Evolutionary conservation across 345 rosid species (phyloP).

Genomic region (Populus ilicifolia): DNA sequence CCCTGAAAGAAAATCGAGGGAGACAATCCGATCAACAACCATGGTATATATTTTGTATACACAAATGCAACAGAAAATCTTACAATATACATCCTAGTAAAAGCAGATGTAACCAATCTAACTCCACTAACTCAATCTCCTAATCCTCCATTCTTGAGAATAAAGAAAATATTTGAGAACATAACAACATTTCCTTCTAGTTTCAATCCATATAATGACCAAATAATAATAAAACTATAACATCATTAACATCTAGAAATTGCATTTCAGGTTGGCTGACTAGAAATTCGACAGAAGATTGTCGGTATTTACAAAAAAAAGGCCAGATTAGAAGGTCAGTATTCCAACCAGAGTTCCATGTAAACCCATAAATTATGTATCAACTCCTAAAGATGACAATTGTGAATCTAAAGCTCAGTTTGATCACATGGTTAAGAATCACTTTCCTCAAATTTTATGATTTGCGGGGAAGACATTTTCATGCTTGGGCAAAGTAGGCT

Average conservation of each 20-base stretch:
- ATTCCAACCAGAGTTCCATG: not conserved
- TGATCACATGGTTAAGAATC: not conserved
- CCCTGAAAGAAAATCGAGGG: constrained; percentile 27
- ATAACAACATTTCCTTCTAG: not conserved
- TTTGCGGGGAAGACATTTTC: not conserved
- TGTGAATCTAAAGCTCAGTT: not conserved
- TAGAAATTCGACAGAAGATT: not conserved
- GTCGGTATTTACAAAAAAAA: too few species aligned
- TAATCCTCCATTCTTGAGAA: not conserved
- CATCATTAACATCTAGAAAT: not conserved
- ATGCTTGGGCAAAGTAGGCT: too few species aligned
- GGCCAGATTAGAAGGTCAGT: not conserved
- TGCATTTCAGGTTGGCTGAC: not conserved
- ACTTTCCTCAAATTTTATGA: not conserved
- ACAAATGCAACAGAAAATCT: not conserved
- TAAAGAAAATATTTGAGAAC: not conserved
- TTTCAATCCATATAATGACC: not conserved
- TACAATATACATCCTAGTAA: not conserved
- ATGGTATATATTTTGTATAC: not conserved
- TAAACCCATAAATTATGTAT: not conserved
- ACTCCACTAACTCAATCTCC: not conserved
- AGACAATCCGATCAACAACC: not conserved
- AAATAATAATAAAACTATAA: not conserved
- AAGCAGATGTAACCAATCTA: not conserved
- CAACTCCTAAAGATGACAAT: not conserved